phyloP scores from a whole-genome alignment of 805 yeast genomes.

The Candida methanosorbosa region DNA sequence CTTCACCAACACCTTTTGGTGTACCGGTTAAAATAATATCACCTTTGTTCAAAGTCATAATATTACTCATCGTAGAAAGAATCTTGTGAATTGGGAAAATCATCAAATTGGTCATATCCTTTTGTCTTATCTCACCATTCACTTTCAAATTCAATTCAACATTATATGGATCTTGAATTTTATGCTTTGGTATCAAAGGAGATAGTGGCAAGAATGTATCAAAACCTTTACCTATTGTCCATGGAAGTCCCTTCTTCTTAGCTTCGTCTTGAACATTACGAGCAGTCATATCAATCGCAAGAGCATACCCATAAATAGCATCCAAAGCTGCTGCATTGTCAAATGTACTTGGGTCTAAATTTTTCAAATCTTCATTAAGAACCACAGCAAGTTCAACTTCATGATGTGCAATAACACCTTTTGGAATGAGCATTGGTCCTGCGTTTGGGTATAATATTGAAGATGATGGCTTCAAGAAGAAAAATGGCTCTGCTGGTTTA shows the following conservation, averaged over 20 bases:
- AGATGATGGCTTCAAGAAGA: conserved; percentile 84
- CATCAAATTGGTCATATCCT: conserved; percentile 77
- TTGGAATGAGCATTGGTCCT: conserved; percentile 80
- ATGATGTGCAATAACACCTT: conserved; percentile 75
- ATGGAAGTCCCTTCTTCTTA: conserved; percentile 87
- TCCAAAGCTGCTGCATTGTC: conserved; percentile 61
- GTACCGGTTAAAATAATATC: conserved; percentile 93
- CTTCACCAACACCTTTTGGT: conserved; percentile 92
- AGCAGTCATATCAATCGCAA: conserved; percentile 92
- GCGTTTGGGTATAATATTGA: conserved; percentile 55
- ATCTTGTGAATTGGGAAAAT: conserved; percentile 79
- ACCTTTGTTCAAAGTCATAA: conserved; percentile 87
- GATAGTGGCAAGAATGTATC: conserved; percentile 95
- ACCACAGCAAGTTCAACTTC: conserved; percentile 88
- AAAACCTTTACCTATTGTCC: conserved; percentile 95
- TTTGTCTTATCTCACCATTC: conserved; percentile 64
- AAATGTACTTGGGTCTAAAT: conserved; percentile 49
- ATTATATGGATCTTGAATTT: conserved; percentile 66
- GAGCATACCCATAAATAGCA: conserved; percentile 76
- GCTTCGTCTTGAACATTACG: conserved; percentile 94
- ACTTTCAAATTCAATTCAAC: conserved; percentile 56
- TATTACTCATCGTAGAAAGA: conserved; percentile 70
- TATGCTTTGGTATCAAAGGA: conserved; percentile 52
- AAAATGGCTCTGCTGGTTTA: conserved; percentile 81
- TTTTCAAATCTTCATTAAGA: conserved; percentile 53